phyloP scores from a whole-genome alignment of 2,329 filamentous ascomycete genomes.

The Nannizziopsis barbatae region DNA sequence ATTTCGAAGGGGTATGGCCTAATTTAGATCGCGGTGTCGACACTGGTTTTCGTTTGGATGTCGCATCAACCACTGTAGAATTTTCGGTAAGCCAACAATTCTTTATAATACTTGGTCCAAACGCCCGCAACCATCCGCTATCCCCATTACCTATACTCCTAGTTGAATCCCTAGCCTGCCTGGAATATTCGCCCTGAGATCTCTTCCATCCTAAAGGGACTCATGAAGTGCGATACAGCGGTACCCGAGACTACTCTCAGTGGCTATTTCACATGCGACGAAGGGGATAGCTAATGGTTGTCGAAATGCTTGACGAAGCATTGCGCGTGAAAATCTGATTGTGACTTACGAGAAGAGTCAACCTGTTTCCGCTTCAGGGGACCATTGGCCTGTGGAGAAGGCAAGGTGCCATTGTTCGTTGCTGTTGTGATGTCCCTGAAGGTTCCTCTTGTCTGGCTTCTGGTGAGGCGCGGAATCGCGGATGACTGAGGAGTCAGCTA shows the following conservation, averaged over 20 bases:
- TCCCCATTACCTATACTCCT: too few relatives aligned
- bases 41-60: slow-evolving; percentile 5
- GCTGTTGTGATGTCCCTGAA: slow-evolving; percentile 44
- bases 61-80: not conserved
- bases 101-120: too few relatives aligned
- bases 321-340: not conserved
- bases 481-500: slow-evolving; percentile 7
- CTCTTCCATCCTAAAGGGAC: too few relatives aligned
- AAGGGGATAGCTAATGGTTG: not conserved
- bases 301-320: not conserved
- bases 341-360: slow-evolving; percentile 3
- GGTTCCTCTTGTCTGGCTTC: slow-evolving; percentile 9
- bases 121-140: too few relatives aligned
- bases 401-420: slow-evolving; percentile 38
- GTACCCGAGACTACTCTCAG: too few relatives aligned
- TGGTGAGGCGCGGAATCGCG: slow-evolving; percentile 11
- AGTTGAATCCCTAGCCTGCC: too few relatives aligned
- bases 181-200: too few relatives aligned
- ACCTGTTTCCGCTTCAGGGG: slow-evolving; percentile 3
- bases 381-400: not conserved
- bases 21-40: not conserved
- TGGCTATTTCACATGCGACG: too few relatives aligned
- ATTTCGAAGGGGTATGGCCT: slow-evolving; percentile 5
- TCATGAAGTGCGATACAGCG: too few relatives aligned
- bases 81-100: not conserved